phyloP scores from a whole-genome alignment of 2,329 filamentous ascomycete genomes.

The Fusarium illudens region DNA sequence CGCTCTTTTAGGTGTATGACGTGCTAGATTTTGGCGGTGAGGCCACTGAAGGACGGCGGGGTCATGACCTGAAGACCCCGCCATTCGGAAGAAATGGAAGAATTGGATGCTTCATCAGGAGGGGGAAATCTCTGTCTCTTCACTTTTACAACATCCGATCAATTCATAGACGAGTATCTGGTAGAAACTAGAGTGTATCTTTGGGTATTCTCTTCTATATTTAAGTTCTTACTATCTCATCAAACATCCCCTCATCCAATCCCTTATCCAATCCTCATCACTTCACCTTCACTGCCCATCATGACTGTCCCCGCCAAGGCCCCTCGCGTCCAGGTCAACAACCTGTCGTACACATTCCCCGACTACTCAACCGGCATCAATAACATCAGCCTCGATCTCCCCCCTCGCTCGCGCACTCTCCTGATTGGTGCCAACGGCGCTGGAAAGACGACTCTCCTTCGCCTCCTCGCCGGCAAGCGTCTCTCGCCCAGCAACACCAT shows the following conservation, averaged over 20 bases:
- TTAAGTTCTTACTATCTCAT: background rate
- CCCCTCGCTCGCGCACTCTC: constrained; percentile 84
- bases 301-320: constrained; percentile 44
- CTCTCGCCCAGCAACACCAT: constrained; percentile 82
- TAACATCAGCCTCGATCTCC: constrained; percentile 78
- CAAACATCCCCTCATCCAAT: constrained; percentile 1
- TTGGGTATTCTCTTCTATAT: background rate
- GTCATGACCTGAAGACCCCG: constrained; percentile 30
- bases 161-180: background rate
- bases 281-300: constrained; percentile 1
- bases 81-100: constrained; percentile 17
- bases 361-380: constrained; percentile 82
- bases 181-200: background rate
- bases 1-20: constrained; percentile 21
- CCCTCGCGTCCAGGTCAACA: constrained; percentile 75
- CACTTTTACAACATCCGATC: background rate
- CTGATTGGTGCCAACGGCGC: constrained; percentile 97
- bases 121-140: constrained; percentile 25
- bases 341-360: constrained; percentile 88
- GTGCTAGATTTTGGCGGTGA: constrained; percentile 32
- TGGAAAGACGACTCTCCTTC: constrained; percentile 95
- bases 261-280: background rate
- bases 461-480: constrained; percentile 92
- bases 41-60: constrained; percentile 22
- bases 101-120: background rate